Conservation (phyloP, 2,329 filamentous ascomycete genomes). For the Drechslerella dactyloides region DNA sequence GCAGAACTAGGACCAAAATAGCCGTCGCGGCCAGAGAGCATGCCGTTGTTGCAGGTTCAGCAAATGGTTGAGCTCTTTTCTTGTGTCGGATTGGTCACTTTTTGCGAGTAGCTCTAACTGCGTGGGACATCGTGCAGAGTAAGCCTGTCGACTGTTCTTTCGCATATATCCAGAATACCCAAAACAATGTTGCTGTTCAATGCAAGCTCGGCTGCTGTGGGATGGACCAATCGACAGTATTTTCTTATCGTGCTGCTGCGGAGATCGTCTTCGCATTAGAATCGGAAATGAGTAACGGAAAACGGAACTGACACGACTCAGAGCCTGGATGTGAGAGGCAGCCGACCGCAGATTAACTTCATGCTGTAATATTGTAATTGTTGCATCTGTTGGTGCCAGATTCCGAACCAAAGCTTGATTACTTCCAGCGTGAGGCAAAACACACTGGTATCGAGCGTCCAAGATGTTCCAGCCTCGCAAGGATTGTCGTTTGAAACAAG, state of each 20-base stretch:
- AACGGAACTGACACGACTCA: not conserved
- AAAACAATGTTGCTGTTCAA: slow-evolving; percentile 15
- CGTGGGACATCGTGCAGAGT: slow-evolving; percentile 30
- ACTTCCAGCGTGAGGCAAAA: too few species aligned
- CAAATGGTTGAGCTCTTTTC: slow-evolving; percentile 18
- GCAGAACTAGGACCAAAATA: slow-evolving; percentile 31
- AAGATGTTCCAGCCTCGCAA: not conserved
- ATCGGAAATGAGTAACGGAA: slow-evolving; percentile 46
- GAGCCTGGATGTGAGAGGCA: not conserved
- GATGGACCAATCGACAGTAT: slow-evolving; percentile 28
- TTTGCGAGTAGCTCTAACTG: slow-evolving; percentile 11
- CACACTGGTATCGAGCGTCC: not conserved
- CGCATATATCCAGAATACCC: slow-evolving; percentile 21
- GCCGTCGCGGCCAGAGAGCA: slow-evolving; percentile 9
- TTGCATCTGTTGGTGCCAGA: too few species aligned
- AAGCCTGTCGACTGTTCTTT: slow-evolving; percentile 33
- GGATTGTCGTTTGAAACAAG: not conserved
- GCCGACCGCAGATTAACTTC: not conserved
- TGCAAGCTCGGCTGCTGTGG: slow-evolving; percentile 26
- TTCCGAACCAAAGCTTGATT: too few species aligned
- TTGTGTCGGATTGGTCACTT: slow-evolving; percentile 32
- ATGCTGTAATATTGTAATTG: not conserved
- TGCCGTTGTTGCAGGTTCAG: slow-evolving; percentile 34
- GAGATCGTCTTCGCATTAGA: slow-evolving; percentile 36
- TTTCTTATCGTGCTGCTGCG: slow-evolving; percentile 43